Evolutionary conservation across 2,329 filamentous ascomycete species (phyloP), one percentile per base, ranked within the genome.

Genomic region (Arthrobotrys iridis): DNA sequence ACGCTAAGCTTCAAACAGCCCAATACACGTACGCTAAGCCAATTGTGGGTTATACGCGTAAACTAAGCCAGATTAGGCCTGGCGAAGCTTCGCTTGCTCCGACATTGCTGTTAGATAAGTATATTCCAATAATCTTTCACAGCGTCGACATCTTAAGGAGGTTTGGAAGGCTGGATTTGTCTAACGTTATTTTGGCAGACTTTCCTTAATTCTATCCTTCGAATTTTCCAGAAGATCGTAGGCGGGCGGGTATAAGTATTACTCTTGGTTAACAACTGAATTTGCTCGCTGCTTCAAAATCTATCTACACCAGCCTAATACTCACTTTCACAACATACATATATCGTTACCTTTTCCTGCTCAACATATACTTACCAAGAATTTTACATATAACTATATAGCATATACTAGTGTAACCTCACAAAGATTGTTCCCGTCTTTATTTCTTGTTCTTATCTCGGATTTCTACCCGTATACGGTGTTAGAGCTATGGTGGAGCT

Each of bases 1-100:
- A 26, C 28, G 18, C 63, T 67, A 67, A 28, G 3, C 63, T 41
- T 26, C 48, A 67, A 58, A 46, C 5, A 4, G 35, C 15, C 24
- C 24, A 20, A 52, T 67, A 67, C 52, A 33, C 65, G 65, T 70
- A 70, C n/a, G 46, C 20, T 33, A 37, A 20, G n/a, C 52, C 20
- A 3, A 3, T 30, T 4, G 30, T 30, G 48, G 26, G 13, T 7
- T 3, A 37, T 43, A 59, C 22, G n/a, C 30, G 50, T 26, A 35
- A 37, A 33, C 62, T 65, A 57, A 30, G 11, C 62, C 40, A 3
- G 7, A 37, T 55, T 24, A 4, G 50, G 50, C 24, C 50, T 28
- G 30, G 20, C 26, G 18, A 37, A 37, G 15, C n/a, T n/a, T 35
- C 50, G 50, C 50, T 10, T 24, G 18, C 30, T 24, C 30, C 50